A percentile compares a stretch with the other conserved stretches of the same genome.
phyloP scores from a whole-genome alignment of 148 eudicot genomes.

The Amaranthus palmeri region DNA sequence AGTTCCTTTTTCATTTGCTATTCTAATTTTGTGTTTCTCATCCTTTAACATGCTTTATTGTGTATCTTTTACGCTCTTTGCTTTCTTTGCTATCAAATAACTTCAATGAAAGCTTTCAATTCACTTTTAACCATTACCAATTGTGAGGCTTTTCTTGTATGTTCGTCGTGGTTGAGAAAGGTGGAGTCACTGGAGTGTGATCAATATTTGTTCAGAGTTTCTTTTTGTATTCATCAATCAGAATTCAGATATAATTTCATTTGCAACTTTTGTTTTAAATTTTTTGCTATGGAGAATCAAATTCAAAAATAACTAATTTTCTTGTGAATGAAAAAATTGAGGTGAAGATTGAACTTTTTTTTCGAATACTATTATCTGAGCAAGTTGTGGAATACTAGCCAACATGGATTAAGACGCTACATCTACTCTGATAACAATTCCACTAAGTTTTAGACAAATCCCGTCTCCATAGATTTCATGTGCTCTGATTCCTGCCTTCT shows the following conservation, averaged over 20 bases:
- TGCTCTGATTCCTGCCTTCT: neutral
- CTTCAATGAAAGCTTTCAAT: neutral
- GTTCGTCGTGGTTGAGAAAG: neutral
- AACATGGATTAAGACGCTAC: no score
- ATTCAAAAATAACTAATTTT: neutral
- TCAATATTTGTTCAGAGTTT: neutral
- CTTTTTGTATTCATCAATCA: neutral
- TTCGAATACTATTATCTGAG: no score
- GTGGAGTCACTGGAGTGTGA: no score
- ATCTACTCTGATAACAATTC: no score
- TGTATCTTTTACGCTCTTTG: neutral
- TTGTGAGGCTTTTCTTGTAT: no score
- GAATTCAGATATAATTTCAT: neutral
- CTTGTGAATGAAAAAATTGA: neutral
- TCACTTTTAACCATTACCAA: no score
- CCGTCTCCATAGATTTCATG: neutral
- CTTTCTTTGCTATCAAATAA: neutral
- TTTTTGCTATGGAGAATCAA: neutral
- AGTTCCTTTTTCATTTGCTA: slow-evolving; percentile 25
- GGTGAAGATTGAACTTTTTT: no score
- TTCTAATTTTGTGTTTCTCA: neutral
- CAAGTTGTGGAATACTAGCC: no score
- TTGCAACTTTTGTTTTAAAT: neutral
- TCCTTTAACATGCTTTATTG: neutral
- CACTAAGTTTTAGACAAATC: neutral